Percentiles rank a stretch among this genome's conserved stretches.
Conservation (phyloP, 2,329 filamentous ascomycete species). For the Alternaria sp. region DNA sequence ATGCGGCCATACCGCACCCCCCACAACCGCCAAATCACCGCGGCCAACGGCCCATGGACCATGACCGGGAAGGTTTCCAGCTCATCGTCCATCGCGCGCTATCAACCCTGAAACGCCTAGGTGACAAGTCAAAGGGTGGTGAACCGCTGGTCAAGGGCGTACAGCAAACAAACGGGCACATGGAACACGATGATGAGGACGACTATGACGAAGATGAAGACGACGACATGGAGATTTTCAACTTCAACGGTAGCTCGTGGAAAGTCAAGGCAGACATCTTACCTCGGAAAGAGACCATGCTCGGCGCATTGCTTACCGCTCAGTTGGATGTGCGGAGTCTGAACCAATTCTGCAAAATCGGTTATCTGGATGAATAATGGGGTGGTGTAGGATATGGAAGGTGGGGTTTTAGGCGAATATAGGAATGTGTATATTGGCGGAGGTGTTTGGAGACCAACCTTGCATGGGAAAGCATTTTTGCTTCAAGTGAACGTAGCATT, state of each 20-base stretch:
- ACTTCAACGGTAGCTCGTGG: slow-evolving; percentile 40
- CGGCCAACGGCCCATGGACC: slow-evolving; percentile 42
- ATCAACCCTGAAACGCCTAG: slow-evolving; percentile 55
- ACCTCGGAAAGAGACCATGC: slow-evolving; percentile 54
- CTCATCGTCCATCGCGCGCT: slow-evolving; percentile 55
- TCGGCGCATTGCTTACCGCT: slow-evolving; percentile 55
- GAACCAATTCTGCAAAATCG: slow-evolving; percentile 50
- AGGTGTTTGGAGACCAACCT: not conserved
- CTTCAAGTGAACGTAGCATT: not conserved
- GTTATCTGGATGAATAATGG: slow-evolving; percentile 42
- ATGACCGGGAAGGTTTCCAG: slow-evolving; percentile 46
- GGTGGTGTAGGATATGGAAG: not conserved
- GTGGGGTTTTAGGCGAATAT: not conserved
- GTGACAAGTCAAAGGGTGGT: slow-evolving; percentile 52
- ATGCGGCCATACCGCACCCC: slow-evolving; percentile 34
- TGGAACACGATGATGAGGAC: slow-evolving; percentile 24
- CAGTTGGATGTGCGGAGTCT: slow-evolving; percentile 53
- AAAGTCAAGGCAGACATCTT: slow-evolving; percentile 51
- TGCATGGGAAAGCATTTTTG: not conserved
- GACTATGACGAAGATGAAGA: slow-evolving; percentile 38
- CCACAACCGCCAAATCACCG: slow-evolving; percentile 39
- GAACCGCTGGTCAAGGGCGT: slow-evolving; percentile 41
- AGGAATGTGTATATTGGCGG: slow-evolving; percentile 4
- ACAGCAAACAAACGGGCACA: slow-evolving; percentile 34
- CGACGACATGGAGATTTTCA: slow-evolving; percentile 42